These are phyloP conservation scores for Sutorius australiensis DNA, from an alignment of 768 basidiomycete species.

Conservation along the genomic window DNA sequence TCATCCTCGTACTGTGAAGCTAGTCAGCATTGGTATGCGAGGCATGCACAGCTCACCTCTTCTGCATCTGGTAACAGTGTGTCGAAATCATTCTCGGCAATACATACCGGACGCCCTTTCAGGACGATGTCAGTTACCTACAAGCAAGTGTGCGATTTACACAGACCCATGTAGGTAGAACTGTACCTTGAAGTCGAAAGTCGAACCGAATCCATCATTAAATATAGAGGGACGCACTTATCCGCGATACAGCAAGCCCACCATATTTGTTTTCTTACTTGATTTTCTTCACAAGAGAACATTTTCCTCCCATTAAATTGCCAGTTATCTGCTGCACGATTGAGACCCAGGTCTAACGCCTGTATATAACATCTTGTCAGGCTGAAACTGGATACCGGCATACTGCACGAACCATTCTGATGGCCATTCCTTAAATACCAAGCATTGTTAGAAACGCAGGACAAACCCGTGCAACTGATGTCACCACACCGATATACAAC, in stretches of 20 bases:
- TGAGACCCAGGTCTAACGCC: constrained; percentile 80
- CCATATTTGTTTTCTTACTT: constrained; percentile 75
- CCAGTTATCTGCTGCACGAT: constrained; percentile 76
- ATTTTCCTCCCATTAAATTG: constrained; percentile 56
- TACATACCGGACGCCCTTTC: constrained; percentile 62
- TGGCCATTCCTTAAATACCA: constrained; percentile 53
- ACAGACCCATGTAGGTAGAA: constrained; percentile 68
- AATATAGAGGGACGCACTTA: constrained; percentile 43
- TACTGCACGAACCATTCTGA: constrained; percentile 56
- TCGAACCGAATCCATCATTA: constrained; percentile 1
- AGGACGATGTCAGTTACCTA: constrained; percentile 8
- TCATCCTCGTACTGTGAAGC: constrained; percentile 53
- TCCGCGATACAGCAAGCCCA: constrained; percentile 72
- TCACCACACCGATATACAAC: constrained; percentile 64
- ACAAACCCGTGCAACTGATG: not conserved
- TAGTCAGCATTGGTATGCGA: constrained; percentile 6
- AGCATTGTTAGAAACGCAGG: not conserved
- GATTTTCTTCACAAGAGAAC: constrained; percentile 63
- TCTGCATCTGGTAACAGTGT: constrained; percentile 56
- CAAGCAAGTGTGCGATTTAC: not conserved
- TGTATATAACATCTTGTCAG: constrained; percentile 25
- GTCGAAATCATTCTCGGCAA: constrained; percentile 68
- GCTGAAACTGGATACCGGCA: not conserved
- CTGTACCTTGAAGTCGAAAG: constrained; percentile 46
- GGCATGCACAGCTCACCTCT: constrained; percentile 37